Evolutionary conservation across 257 asterid genomes (phyloP).

Genomic region (Mitragyna speciosa): DNA sequence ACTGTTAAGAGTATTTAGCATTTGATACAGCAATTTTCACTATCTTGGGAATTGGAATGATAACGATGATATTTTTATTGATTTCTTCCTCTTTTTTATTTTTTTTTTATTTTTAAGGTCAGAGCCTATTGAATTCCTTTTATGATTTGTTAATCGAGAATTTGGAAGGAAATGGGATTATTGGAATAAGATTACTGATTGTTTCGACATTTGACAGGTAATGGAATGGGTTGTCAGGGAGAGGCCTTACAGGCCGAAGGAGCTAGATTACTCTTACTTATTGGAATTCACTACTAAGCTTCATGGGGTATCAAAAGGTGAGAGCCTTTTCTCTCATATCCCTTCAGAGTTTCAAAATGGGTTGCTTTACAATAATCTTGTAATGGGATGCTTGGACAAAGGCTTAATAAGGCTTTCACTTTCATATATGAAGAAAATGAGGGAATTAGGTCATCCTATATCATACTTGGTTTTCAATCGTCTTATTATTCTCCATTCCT

Average conservation of each 20-base stretch:
- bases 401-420: constrained; percentile 67
- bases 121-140: too few species aligned
- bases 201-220: constrained; percentile 48
- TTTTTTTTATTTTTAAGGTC: too few species aligned
- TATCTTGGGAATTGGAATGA: neutral
- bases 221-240: constrained; percentile 98
- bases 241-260: constrained; percentile 76
- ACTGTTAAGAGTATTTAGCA: neutral
- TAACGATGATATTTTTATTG: too few species aligned
- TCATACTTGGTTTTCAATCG: constrained; percentile 83
- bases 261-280: constrained; percentile 76
- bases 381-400: constrained; percentile 84
- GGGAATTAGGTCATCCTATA: constrained; percentile 69
- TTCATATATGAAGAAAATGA: constrained; percentile 87
- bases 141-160: neutral
- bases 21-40: neutral
- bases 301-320: constrained; percentile 78
- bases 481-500: constrained; percentile 74
- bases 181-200: neutral
- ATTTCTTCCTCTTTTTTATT: too few species aligned
- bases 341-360: constrained; percentile 69
- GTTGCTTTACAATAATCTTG: constrained; percentile 78
- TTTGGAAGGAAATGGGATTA: too few species aligned
- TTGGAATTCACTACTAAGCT: constrained; percentile 81
- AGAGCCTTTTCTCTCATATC: constrained; percentile 63